phyloP scores from a whole-genome alignment of 306 rosid species.

The Quercus variabilis region DNA sequence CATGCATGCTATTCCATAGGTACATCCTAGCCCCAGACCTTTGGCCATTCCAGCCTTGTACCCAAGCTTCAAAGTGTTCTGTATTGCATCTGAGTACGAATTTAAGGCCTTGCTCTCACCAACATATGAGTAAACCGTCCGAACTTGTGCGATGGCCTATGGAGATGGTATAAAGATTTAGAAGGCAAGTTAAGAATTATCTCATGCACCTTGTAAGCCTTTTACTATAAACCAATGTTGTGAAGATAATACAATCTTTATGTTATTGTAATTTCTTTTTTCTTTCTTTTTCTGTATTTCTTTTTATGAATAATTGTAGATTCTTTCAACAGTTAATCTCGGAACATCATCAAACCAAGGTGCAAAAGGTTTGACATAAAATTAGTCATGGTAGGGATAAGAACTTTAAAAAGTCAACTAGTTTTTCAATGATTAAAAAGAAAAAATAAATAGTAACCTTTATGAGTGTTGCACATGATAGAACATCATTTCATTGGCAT shows the following conservation, averaged over 20 bases:
- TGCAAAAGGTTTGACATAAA: neutral
- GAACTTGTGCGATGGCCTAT: conserved; percentile 90
- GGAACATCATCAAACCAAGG: too few relatives aligned
- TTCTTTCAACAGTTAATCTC: too few relatives aligned
- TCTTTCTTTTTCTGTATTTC: too few relatives aligned
- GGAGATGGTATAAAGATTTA: conserved; percentile 3
- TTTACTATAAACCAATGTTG: neutral
- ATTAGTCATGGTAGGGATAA: neutral
- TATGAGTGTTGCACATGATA: conserved; percentile 30
- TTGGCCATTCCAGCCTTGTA: conserved; percentile 99
- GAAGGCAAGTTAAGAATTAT: neutral
- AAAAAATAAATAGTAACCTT: conserved; percentile 23
- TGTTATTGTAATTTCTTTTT: neutral
- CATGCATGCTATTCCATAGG: conserved; percentile 99
- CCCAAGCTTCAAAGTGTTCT: conserved; percentile 89
- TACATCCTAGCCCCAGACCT: conserved; percentile 94
- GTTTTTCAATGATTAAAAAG: conserved; percentile 17
- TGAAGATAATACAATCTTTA: neutral
- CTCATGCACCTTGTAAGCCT: neutral
- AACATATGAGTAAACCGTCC: conserved; percentile 92
- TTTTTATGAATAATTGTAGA: too few relatives aligned
- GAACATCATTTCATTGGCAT: conserved; percentile 35
- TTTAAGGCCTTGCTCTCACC: conserved; percentile 96
- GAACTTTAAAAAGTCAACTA: neutral
- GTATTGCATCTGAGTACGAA: conserved; percentile 94